Evolutionary conservation across 1,284 basidiomycete species (phyloP).

Genomic region (Rhodofomes roseus): DNA sequence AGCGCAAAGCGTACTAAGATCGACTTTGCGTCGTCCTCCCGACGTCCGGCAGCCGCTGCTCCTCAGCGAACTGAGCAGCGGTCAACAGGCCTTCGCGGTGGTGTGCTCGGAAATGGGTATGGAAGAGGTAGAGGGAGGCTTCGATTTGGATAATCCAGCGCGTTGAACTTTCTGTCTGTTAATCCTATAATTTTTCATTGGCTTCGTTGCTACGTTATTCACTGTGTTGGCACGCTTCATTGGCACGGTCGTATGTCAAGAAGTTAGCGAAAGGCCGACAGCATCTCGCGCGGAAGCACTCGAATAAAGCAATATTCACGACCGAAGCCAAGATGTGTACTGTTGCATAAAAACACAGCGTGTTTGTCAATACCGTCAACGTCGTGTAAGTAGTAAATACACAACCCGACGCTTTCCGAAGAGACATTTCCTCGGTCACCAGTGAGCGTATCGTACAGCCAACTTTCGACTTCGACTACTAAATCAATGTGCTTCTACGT

Average conservation of each 20-base stretch:
- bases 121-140: conserved; percentile 13
- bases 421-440: not conserved
- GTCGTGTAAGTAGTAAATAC: too few species aligned
- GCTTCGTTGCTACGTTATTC: not conserved
- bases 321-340: too few species aligned
- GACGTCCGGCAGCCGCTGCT: conserved; percentile 9
- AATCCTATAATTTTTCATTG: not conserved
- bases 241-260: too few species aligned
- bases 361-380: too few species aligned
- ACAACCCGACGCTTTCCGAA: too few species aligned
- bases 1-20: conserved; percentile 52
- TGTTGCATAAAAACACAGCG: too few species aligned
- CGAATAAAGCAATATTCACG: too few species aligned
- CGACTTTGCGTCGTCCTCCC: conserved; percentile 40
- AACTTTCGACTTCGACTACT: not conserved
- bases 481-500: conserved; percentile 44
- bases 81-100: conserved; percentile 5
- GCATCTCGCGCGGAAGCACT: too few species aligned
- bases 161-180: not conserved
- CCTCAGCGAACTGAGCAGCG: not conserved
- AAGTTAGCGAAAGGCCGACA: too few species aligned
- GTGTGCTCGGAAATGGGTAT: conserved; percentile 16
- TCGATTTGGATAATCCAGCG: conserved; percentile 15
- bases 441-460: not conserved
- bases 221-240: not conserved